Evolutionary conservation across 129 eudicot genomes (phyloP).

Genomic region (Cynara cardunculus): DNA sequence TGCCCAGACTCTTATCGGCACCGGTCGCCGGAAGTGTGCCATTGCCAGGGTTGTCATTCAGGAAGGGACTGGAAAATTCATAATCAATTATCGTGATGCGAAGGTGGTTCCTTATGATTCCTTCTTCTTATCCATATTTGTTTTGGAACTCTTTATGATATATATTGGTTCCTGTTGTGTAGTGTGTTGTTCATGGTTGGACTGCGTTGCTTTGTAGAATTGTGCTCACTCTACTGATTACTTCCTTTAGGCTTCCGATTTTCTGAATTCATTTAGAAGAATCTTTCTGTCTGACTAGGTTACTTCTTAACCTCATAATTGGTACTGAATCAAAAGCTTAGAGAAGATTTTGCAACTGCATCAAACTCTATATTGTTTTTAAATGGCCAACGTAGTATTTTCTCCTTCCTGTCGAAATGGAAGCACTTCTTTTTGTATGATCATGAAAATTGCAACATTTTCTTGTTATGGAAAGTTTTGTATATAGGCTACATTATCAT

Average conservation of each 20-base stretch:
- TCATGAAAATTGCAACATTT: not conserved
- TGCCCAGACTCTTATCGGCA: conserved; percentile 73
- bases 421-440: not conserved
- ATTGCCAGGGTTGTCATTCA: conserved; percentile 88
- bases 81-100: conserved; percentile 74
- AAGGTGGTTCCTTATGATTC: conserved; percentile 28
- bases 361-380: not conserved
- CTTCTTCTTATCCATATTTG: not conserved
- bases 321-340: not conserved
- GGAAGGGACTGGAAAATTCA: conserved; percentile 82
- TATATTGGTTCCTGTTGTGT: not conserved
- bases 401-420: too few relatives aligned
- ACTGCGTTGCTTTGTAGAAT: not conserved
- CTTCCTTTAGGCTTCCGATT: not conserved
- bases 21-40: conserved; percentile 84
- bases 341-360: not conserved
- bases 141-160: not conserved
- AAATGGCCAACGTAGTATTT: too few relatives aligned
- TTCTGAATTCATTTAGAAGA: not conserved
- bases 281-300: not conserved
- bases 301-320: not conserved
- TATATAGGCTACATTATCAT: too few relatives aligned
- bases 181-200: not conserved
- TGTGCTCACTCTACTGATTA: not conserved
- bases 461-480: not conserved